Percentiles rank a stretch among this genome's conserved stretches.
These are phyloP conservation scores for Xylaria sp. DNA, from an alignment of 2,329 filamentous ascomycete genomes.

Conservation along the genomic window DNA sequence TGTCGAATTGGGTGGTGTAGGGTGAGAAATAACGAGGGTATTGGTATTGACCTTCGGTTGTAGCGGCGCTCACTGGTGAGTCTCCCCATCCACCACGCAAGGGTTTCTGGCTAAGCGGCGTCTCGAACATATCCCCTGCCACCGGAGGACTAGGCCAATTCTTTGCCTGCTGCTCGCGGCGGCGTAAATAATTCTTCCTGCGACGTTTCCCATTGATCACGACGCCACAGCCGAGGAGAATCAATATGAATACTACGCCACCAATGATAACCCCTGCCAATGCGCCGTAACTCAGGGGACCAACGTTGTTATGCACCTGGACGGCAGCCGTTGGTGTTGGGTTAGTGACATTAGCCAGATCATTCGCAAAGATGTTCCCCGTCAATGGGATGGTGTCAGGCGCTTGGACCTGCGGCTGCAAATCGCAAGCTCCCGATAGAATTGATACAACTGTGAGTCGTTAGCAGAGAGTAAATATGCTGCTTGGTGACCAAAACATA, in stretches of 20 bases:
- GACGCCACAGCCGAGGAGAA: constrained; percentile 62
- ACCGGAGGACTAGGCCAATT: constrained; percentile 57
- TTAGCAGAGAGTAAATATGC: constrained; percentile 24
- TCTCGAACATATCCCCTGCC: constrained; percentile 59
- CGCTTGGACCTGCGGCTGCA: constrained; percentile 61
- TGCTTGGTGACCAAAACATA: constrained; percentile 47
- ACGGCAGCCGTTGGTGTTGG: constrained; percentile 57
- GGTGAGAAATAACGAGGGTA: constrained; percentile 67
- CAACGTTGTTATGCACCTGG: constrained; percentile 56
- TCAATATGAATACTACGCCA: constrained; percentile 60
- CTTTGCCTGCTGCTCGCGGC: constrained; percentile 57
- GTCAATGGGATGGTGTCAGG: constrained; percentile 62
- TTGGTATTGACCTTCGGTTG: constrained; percentile 49
- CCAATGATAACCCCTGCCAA: constrained; percentile 70
- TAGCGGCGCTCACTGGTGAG: constrained; percentile 60
- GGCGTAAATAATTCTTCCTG: constrained; percentile 63
- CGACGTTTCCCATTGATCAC: constrained; percentile 68
- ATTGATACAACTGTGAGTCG: constrained; percentile 48
- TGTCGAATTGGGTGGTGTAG: constrained; percentile 69
- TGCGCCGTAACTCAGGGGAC: constrained; percentile 63
- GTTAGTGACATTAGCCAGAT: constrained; percentile 61
- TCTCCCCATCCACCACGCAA: constrained; percentile 65
- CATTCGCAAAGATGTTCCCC: constrained; percentile 64
- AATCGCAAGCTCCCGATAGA: constrained; percentile 67
- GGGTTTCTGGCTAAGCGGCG: constrained; percentile 65